phyloP scores from a whole-genome alignment of 345 rosid species.

The Hibiscus syriacus region DNA sequence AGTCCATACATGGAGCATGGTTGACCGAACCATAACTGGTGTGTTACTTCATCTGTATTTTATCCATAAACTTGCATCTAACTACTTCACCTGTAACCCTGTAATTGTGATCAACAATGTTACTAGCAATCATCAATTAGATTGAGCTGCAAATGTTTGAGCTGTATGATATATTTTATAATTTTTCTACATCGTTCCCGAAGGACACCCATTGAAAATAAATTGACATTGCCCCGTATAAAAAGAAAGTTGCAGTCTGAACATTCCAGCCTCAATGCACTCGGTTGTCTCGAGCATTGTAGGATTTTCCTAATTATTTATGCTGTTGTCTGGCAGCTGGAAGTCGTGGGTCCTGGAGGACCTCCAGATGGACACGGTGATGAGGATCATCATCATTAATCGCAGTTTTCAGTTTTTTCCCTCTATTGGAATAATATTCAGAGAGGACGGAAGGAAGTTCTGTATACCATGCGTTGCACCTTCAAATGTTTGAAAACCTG shows the following conservation, averaged over 20 bases:
- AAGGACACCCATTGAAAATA: not conserved
- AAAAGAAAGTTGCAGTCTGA: not conserved
- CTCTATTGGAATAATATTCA: not conserved
- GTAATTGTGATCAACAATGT: not conserved
- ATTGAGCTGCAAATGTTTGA: not conserved
- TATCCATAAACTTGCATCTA: not conserved
- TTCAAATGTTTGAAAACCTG: not conserved
- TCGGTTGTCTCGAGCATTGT: not conserved
- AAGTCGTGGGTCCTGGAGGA: slow-evolving; percentile 1
- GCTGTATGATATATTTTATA: not conserved
- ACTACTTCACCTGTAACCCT: not conserved
- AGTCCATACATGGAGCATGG: too few relatives aligned
- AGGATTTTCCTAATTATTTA: not conserved
- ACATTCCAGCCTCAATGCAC: not conserved
- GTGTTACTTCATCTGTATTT: not conserved
- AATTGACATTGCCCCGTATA: not conserved
- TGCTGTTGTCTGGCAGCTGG: not conserved
- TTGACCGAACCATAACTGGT: not conserved
- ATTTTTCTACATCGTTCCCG: not conserved
- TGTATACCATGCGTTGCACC: not conserved
- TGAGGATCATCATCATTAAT: not conserved
- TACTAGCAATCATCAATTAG: not conserved
- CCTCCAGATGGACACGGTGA: not conserved
- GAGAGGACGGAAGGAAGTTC: not conserved
- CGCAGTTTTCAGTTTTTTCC: not conserved